Conservation (phyloP, 805 yeast genomes). For the Scheffersomyces lignosus region DNA sequence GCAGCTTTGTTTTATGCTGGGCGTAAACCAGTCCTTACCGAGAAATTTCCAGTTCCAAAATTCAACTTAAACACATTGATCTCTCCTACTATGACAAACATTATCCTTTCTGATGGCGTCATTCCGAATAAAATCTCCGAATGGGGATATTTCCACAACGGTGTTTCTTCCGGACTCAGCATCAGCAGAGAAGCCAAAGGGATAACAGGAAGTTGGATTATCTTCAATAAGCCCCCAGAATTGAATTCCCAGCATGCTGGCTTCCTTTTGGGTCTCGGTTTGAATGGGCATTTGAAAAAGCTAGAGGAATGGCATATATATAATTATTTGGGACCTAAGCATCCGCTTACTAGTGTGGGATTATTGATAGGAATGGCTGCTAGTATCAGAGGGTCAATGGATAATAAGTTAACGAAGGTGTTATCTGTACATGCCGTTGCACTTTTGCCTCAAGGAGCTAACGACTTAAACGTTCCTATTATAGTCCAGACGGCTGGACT, state of each 20-base stretch:
- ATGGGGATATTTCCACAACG: slow-evolving; percentile 93
- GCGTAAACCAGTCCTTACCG: slow-evolving; percentile 77
- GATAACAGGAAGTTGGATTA: slow-evolving; percentile 88
- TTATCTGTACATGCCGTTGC: slow-evolving; percentile 93
- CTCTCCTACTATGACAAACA: slow-evolving; percentile 63
- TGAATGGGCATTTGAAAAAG: slow-evolving; percentile 80
- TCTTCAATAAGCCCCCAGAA: slow-evolving; percentile 73
- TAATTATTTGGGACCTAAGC: slow-evolving; percentile 88
- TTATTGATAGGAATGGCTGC: slow-evolving; percentile 91
- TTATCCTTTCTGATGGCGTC: slow-evolving; percentile 55
- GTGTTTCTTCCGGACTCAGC: slow-evolving; percentile 82
- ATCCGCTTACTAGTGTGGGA: slow-evolving; percentile 81
- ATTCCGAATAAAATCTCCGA: slow-evolving; percentile 50
- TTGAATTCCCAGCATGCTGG: slow-evolving; percentile 90
- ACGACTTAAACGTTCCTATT: slow-evolving; percentile 78
- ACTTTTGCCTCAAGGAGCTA: slow-evolving; percentile 85
- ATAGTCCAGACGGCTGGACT: slow-evolving; percentile 90
- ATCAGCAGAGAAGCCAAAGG: slow-evolving; percentile 68
- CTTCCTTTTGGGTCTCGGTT: slow-evolving; percentile 85
- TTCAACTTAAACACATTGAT: slow-evolving; percentile 68
- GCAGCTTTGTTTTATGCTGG: slow-evolving; percentile 71
- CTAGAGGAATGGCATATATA: slow-evolving; percentile 97
- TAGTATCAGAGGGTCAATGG: slow-evolving; percentile 78
- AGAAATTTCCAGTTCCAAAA: slow-evolving; percentile 75
- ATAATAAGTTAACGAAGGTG: slow-evolving; percentile 83